phyloP scores from a whole-genome alignment of 2,329 filamentous ascomycete genomes.

The Fusarium floridanum region DNA sequence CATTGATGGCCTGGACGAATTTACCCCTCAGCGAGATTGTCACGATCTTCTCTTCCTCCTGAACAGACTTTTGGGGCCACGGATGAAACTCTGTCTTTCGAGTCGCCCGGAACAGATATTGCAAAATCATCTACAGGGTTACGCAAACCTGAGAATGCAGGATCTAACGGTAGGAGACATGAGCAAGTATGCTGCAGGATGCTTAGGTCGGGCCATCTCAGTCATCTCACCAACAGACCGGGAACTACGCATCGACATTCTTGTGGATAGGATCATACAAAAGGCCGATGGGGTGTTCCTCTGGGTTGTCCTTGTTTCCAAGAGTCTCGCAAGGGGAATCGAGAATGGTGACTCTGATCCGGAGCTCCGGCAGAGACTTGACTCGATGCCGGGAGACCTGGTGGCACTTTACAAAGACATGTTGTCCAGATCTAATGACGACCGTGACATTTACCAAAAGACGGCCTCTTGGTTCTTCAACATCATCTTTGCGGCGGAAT shows the following conservation, averaged over 20 bases:
- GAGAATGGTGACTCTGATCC: neutral
- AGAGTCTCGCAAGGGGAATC: neutral
- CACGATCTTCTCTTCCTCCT: neutral
- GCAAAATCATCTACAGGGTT: neutral
- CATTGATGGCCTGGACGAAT: conserved; percentile 36
- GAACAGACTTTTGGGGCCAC: neutral
- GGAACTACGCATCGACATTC: neutral
- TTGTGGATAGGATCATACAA: fast-evolving
- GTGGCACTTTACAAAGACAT: neutral
- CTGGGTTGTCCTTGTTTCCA: neutral
- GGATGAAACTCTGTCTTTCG: neutral
- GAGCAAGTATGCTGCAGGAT: neutral
- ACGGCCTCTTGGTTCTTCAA: neutral
- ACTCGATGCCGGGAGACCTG: neutral
- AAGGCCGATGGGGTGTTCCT: neutral
- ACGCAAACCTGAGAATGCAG: neutral
- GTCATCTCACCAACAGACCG: neutral
- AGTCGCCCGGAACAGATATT: neutral
- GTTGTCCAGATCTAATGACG: neutral
- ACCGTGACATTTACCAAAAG: neutral
- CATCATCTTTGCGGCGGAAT: neutral
- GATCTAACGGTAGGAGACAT: neutral
- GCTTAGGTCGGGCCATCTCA: neutral
- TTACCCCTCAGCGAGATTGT: neutral
- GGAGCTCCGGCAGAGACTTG: neutral